These are phyloP conservation scores for Zymoseptoria brevis DNA, from an alignment of 2,329 filamentous ascomycete species.

Conservation along the genomic window DNA sequence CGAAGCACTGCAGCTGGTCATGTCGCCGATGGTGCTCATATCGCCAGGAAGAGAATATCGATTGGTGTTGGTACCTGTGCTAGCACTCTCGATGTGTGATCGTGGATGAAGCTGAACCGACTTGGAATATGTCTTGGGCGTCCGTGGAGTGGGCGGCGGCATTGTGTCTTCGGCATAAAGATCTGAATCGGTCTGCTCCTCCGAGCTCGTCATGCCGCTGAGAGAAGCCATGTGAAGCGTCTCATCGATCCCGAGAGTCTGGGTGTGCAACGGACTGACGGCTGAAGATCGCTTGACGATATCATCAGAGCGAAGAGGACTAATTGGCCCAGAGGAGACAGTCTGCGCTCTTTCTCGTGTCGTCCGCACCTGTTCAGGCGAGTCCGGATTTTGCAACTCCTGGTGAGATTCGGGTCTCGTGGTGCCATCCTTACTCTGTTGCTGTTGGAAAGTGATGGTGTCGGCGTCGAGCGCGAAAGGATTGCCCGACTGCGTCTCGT, in stretches of 20 bases:
- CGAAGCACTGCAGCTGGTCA: slow-evolving; percentile 24
- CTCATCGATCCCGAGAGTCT: slow-evolving; percentile 25
- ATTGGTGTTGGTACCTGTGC: slow-evolving; percentile 19
- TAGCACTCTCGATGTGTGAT: slow-evolving; percentile 15
- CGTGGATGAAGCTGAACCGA: slow-evolving; percentile 25
- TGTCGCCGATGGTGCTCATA: slow-evolving; percentile 26
- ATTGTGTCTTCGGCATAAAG: slow-evolving; percentile 14
- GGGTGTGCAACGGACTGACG: slow-evolving; percentile 28
- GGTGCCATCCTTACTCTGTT: slow-evolving; percentile 14
- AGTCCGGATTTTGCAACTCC: slow-evolving; percentile 3
- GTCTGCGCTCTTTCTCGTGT: slow-evolving; percentile 4
- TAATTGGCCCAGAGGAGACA: slow-evolving; percentile 20
- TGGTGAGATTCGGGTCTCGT: neutral
- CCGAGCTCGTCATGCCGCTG: slow-evolving; percentile 4
- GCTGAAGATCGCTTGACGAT: slow-evolving; percentile 25
- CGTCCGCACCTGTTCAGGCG: slow-evolving; percentile 1
- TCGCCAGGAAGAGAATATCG: slow-evolving; percentile 27
- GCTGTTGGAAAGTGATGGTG: slow-evolving; percentile 28
- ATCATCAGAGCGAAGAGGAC: slow-evolving; percentile 25
- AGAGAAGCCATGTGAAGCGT: slow-evolving; percentile 17
- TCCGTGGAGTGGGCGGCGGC: slow-evolving; percentile 24
- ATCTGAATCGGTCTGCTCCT: slow-evolving; percentile 3
- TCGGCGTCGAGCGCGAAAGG: slow-evolving; percentile 28
- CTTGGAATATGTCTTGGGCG: slow-evolving; percentile 28
- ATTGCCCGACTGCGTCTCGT: slow-evolving; percentile 27